Percentiles rank a stretch among this genome's conserved stretches.
phyloP scores from a whole-genome alignment of 441 rosid genomes.

The Breynia disticha region DNA sequence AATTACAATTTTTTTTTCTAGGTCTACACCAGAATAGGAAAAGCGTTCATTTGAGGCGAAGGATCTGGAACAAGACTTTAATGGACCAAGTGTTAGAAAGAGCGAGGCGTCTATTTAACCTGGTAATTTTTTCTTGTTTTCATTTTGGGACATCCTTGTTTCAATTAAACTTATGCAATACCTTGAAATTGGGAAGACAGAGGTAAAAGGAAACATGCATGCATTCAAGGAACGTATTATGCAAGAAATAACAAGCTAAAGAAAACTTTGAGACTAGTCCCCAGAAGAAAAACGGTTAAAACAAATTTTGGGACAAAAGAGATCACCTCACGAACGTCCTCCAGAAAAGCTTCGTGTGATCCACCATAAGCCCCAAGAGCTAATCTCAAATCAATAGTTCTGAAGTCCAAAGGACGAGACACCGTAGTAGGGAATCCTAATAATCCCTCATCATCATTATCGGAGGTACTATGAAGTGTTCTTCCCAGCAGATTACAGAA shows the following conservation, averaged over 20 bases:
- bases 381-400: constrained; percentile 48
- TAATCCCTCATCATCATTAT: constrained; percentile 42
- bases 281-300: background rate
- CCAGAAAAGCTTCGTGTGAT: constrained; percentile 49
- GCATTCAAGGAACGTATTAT: background rate
- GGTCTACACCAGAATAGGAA: too few species aligned
- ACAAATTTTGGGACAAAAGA: constrained; percentile 1
- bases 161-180: background rate
- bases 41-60: too few species aligned
- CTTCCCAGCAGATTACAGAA: constrained; percentile 54
- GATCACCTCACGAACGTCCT: constrained; percentile 55
- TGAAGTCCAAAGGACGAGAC: constrained; percentile 48
- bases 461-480: constrained; percentile 31
- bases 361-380: constrained; percentile 48
- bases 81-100: too few species aligned
- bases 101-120: too few species aligned
- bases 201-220: background rate
- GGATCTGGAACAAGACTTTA: too few species aligned
- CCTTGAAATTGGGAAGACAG: background rate
- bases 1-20: too few species aligned
- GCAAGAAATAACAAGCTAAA: background rate
- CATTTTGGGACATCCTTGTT: background rate
- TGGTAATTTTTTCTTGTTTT: too few species aligned
- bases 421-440: constrained; percentile 46
- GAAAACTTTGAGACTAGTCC: background rate